A percentile compares a stretch with the other conserved stretches of the same genome.
phyloP scores from a whole-genome alignment of 768 basidiomycete genomes.

The Russula earlei region DNA sequence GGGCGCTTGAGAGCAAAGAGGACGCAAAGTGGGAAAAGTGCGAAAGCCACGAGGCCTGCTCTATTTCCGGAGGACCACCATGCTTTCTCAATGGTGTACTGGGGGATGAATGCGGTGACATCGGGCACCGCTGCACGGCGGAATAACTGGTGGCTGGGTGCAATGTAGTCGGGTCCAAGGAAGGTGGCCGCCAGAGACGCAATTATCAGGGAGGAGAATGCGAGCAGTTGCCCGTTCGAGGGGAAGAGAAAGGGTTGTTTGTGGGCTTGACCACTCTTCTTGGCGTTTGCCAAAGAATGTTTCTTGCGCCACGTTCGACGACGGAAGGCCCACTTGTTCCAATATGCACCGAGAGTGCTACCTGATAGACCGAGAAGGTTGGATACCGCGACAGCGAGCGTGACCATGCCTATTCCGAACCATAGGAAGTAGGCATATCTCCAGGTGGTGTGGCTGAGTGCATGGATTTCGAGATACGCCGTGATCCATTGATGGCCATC shows the following conservation, averaged over 20 bases:
- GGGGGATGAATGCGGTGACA: slow-evolving; percentile 35
- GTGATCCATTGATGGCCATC: slow-evolving; percentile 44
- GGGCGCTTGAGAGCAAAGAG: slow-evolving; percentile 62
- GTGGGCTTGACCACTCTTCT: slow-evolving; percentile 28
- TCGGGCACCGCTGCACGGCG: slow-evolving; percentile 24
- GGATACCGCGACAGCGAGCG: slow-evolving; percentile 33
- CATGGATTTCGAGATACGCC: slow-evolving; percentile 49
- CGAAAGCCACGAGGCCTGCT: slow-evolving; percentile 62
- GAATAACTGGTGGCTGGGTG: slow-evolving; percentile 35
- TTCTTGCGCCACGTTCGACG: slow-evolving; percentile 50
- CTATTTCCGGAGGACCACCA: slow-evolving; percentile 66
- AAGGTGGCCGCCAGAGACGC: slow-evolving; percentile 40
- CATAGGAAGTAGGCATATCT: slow-evolving; percentile 52
- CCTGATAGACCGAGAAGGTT: slow-evolving; percentile 36
- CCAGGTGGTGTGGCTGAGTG: slow-evolving; percentile 41
- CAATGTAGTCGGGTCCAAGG: slow-evolving; percentile 61
- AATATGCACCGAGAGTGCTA: slow-evolving; percentile 40
- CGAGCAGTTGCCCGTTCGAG: slow-evolving; percentile 54
- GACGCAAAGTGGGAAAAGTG: slow-evolving; percentile 60
- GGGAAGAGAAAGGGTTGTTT: slow-evolving; percentile 42
- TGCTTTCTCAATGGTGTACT: slow-evolving; percentile 54
- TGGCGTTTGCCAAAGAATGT: slow-evolving; percentile 30
- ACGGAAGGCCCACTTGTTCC: slow-evolving; percentile 50
- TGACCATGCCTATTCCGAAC: slow-evolving; percentile 38
- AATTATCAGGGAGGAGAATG: slow-evolving; percentile 35